These are phyloP conservation scores for Bretschneidera sinensis DNA, from an alignment of 345 rosid species.

Conservation along the genomic window DNA sequence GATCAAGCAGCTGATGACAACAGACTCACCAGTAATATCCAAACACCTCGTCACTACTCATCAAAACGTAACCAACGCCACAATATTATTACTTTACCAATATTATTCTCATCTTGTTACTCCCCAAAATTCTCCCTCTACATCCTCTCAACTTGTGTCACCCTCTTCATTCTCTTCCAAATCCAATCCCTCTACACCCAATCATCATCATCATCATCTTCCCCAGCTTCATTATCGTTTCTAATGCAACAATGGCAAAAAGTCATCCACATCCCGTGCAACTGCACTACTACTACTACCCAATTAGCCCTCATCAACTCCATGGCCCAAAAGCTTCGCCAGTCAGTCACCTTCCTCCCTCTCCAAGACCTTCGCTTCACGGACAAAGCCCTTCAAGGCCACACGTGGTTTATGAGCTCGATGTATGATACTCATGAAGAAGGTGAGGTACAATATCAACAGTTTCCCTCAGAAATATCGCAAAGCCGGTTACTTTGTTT, in stretches of 20 bases:
- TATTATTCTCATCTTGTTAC: not conserved
- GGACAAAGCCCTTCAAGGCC: constrained; percentile 41
- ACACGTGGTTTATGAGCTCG: constrained; percentile 85
- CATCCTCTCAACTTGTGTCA: constrained; percentile 17
- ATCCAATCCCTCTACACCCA: constrained; percentile 28
- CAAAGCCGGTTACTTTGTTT: constrained; percentile 52
- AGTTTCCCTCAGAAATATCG: constrained; percentile 60
- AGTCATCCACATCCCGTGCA: constrained; percentile 10
- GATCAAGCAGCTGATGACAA: too few species aligned
- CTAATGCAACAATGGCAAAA: constrained; percentile 18
- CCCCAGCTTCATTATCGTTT: constrained; percentile 17
- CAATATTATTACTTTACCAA: too few species aligned
- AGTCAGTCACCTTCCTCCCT: constrained; percentile 53
- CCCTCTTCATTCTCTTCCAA: constrained; percentile 31
- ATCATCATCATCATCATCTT: constrained; percentile 11
- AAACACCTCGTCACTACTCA: too few species aligned
- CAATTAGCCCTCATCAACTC: constrained; percentile 13
- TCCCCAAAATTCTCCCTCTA: constrained; percentile 26
- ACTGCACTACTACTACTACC: too few species aligned
- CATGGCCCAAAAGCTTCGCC: constrained; percentile 38
- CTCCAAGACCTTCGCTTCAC: constrained; percentile 60
- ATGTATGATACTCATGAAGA: constrained; percentile 50
- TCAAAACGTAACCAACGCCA: too few species aligned
- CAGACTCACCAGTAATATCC: too few species aligned
- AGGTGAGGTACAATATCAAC: constrained; percentile 59